Evolutionary conservation across 2,329 filamentous ascomycete genomes (phyloP).

Genomic region (Pseudogymnoascus sp.): DNA sequence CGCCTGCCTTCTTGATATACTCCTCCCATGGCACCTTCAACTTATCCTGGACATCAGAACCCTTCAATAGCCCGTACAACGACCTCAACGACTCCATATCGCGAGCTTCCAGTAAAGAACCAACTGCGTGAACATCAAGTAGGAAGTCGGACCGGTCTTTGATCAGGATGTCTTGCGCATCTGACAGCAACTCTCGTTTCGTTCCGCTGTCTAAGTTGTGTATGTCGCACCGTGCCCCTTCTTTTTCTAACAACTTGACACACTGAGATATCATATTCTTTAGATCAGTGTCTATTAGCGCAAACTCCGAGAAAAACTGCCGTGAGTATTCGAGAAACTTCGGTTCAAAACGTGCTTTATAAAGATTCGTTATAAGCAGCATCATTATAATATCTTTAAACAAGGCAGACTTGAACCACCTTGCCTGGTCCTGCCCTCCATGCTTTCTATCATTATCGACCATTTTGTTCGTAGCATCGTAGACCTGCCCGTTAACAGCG

Average conservation of each 20-base stretch:
- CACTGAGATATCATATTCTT: constrained; percentile 70
- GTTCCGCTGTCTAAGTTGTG: constrained; percentile 81
- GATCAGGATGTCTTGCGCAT: constrained; percentile 68
- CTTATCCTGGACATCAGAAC: constrained; percentile 62
- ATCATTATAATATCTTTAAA: constrained; percentile 72
- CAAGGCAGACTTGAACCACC: constrained; percentile 53
- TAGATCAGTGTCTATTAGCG: constrained; percentile 56
- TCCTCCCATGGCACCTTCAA: constrained; percentile 67
- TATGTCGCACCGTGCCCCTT: constrained; percentile 68
- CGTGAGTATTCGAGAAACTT: constrained; percentile 62
- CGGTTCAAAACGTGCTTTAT: constrained; percentile 72
- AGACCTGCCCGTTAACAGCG: constrained; percentile 27
- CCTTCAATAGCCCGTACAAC: constrained; percentile 69
- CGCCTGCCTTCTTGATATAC: constrained; percentile 72
- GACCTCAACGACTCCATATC: constrained; percentile 64
- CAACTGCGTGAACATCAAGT: constrained; percentile 59
- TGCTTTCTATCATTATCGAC: constrained; percentile 61
- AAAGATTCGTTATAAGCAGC: constrained; percentile 78
- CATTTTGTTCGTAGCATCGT: constrained; percentile 41
- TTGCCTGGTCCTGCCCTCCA: constrained; percentile 32
- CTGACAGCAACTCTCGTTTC: constrained; percentile 64
- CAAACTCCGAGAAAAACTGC: constrained; percentile 62
- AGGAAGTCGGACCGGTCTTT: constrained; percentile 58
- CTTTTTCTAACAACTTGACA: constrained; percentile 60
- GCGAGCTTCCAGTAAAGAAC: constrained; percentile 64